A percentile compares a stretch with the other conserved stretches of the same genome.
Evolutionary conservation across 768 basidiomycete species (phyloP).

Genomic region (Russula sp.): DNA sequence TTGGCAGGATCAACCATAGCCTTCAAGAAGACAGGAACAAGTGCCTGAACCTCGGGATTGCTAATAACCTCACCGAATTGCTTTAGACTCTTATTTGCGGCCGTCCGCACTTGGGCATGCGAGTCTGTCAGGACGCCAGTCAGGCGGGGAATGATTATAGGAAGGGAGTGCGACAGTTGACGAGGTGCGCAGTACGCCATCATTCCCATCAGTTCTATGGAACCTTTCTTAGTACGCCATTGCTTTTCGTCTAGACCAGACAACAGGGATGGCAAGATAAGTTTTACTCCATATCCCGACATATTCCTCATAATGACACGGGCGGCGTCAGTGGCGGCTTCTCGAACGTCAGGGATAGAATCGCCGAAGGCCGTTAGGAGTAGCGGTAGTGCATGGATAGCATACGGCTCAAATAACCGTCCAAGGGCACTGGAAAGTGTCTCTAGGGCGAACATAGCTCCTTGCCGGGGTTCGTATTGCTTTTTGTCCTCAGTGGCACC

Average conservation of each 20-base stretch:
- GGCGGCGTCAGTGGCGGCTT: slow-evolving; percentile 88
- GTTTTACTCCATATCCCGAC: slow-evolving; percentile 92
- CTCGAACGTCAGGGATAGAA: slow-evolving; percentile 77
- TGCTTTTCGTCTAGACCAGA: slow-evolving; percentile 95
- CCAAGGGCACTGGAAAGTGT: slow-evolving; percentile 82
- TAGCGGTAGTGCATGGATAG: slow-evolving; percentile 75
- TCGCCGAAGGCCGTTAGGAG: slow-evolving; percentile 87
- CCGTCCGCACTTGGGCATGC: slow-evolving; percentile 88
- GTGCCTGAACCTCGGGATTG: slow-evolving; percentile 92
- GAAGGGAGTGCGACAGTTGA: slow-evolving; percentile 90
- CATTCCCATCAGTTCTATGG: slow-evolving; percentile 93
- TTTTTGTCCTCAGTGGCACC: slow-evolving; percentile 86
- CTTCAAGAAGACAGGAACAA: slow-evolving; percentile 86
- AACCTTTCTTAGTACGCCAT: slow-evolving; percentile 96
- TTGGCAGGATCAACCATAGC: slow-evolving; percentile 94
- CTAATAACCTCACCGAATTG: slow-evolving; percentile 97
- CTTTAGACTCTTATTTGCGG: slow-evolving; percentile 94
- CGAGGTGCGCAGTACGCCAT: slow-evolving; percentile 98
- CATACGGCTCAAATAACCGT: slow-evolving; percentile 90
- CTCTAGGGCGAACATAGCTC: slow-evolving; percentile 92
- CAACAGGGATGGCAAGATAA: slow-evolving; percentile 84
- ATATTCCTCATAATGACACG: slow-evolving; percentile 93
- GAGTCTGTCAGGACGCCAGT: slow-evolving; percentile 95
- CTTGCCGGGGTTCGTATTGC: slow-evolving; percentile 79
- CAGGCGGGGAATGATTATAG: slow-evolving; percentile 93